Conservation (phyloP, 2,329 filamentous ascomycete species). For the Cordyceps cicadae region DNA sequence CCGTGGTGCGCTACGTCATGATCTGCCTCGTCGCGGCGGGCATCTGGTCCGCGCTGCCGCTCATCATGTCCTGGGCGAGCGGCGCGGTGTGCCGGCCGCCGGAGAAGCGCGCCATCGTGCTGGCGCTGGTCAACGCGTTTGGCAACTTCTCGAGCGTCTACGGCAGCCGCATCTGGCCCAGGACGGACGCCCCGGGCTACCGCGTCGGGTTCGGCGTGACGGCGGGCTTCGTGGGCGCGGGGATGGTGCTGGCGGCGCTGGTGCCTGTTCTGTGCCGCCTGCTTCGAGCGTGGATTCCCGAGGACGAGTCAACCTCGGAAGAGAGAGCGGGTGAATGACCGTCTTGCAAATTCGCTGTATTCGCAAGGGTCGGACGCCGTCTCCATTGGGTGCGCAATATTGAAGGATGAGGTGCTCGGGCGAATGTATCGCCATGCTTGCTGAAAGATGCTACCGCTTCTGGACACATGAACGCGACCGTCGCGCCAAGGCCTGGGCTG, state of each 20-base stretch:
- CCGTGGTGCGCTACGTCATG: slow-evolving; percentile 23
- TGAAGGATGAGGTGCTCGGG: not conserved
- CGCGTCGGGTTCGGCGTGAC: slow-evolving; percentile 23
- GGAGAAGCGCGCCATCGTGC: slow-evolving; percentile 25
- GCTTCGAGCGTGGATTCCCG: not conserved
- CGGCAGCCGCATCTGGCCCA: slow-evolving; percentile 24
- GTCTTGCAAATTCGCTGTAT: not conserved
- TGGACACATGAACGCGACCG: not conserved
- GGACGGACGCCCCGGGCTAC: slow-evolving; percentile 19
- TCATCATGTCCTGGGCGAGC: slow-evolving; percentile 23
- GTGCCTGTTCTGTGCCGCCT: slow-evolving; percentile 17
- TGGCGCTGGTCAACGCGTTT: slow-evolving; percentile 24
- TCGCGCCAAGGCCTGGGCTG: not conserved
- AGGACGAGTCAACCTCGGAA: not conserved
- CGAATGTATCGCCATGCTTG: not conserved
- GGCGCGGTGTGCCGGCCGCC: slow-evolving; percentile 20
- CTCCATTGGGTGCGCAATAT: not conserved
- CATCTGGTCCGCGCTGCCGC: slow-evolving; percentile 20
- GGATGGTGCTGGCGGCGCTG: slow-evolving; percentile 17
- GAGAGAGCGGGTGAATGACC: not conserved
- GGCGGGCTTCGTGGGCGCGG: slow-evolving; percentile 20
- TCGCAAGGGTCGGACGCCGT: not conserved
- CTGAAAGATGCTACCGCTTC: not conserved
- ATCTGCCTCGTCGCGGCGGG: slow-evolving; percentile 21
- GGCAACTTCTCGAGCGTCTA: slow-evolving; percentile 26